Percentiles rank a stretch among this genome's conserved stretches.
Conservation (phyloP, 2,329 filamentous ascomycete genomes). For the Anthostomella pinea region DNA sequence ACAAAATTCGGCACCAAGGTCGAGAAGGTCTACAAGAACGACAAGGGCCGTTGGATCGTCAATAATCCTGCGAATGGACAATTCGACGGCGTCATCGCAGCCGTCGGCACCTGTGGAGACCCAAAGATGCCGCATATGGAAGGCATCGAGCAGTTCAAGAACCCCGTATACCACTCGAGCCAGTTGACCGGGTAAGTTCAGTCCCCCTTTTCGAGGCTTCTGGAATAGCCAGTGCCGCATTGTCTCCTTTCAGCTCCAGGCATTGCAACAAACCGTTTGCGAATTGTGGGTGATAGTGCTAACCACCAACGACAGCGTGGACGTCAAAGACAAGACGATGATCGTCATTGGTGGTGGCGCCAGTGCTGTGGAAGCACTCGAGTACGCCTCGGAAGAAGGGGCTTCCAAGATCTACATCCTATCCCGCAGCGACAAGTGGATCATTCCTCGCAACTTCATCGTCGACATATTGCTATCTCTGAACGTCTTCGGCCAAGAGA, state of each 20-base stretch:
- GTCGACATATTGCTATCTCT: conserved; percentile 71
- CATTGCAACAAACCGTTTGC: too few species aligned
- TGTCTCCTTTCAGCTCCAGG: too few species aligned
- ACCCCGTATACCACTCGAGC: conserved; percentile 72
- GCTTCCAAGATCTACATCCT: conserved; percentile 70
- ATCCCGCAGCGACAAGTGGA: conserved; percentile 80
- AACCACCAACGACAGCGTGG: conserved; percentile 47
- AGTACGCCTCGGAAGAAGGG: conserved; percentile 67
- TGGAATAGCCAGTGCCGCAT: too few species aligned
- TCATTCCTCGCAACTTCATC: conserved; percentile 76
- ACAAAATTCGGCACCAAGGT: conserved; percentile 72
- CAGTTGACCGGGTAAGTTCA: conserved; percentile 62
- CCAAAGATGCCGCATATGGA: conserved; percentile 69
- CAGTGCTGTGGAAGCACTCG: conserved; percentile 77
- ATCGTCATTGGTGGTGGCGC: conserved; percentile 77
- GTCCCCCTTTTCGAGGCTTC: too few species aligned
- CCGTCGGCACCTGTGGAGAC: conserved; percentile 77
- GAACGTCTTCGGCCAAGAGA: conserved; percentile 79
- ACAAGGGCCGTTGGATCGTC: conserved; percentile 70
- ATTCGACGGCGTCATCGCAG: conserved; percentile 77
- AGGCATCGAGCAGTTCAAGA: conserved; percentile 70
- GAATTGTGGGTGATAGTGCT: too few species aligned
- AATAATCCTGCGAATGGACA: conserved; percentile 67
- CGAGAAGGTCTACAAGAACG: conserved; percentile 66
- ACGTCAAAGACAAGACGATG: conserved; percentile 71